Percentiles rank a stretch among this genome's conserved stretches.
These are phyloP conservation scores for Aspergillus thermomutatus DNA, from an alignment of 2,329 filamentous ascomycete species.

Conservation along the genomic window DNA sequence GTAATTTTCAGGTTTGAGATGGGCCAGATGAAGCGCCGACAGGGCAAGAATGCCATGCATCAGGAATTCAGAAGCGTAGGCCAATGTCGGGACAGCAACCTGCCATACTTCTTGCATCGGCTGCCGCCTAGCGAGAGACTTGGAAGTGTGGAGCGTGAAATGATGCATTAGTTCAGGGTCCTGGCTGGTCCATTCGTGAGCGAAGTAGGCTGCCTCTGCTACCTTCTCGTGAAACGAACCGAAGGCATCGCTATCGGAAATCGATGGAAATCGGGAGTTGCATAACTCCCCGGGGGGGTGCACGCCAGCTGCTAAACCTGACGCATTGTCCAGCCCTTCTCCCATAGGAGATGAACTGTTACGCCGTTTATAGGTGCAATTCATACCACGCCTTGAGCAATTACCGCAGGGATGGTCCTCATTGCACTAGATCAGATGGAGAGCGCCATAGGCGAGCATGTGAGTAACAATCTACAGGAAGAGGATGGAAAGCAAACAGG, in stretches of 20 bases:
- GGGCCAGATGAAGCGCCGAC: slow-evolving; percentile 9
- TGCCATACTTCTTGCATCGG: slow-evolving; percentile 12
- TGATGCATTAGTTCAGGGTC: slow-evolving; percentile 7
- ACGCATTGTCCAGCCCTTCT: background rate
- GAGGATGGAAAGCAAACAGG: background rate
- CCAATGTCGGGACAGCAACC: slow-evolving; percentile 6
- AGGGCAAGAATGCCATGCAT: slow-evolving; percentile 12
- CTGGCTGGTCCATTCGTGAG: background rate
- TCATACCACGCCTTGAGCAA: background rate
- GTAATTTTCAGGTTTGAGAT: slow-evolving; percentile 13
- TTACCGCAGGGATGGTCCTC: background rate
- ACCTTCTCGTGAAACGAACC: background rate
- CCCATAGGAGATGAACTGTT: background rate
- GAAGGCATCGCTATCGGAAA: background rate
- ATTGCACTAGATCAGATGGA: background rate
- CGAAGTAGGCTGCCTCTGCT: background rate
- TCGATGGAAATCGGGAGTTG: background rate
- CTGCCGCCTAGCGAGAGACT: background rate
- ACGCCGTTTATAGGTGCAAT: background rate
- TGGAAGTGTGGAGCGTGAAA: slow-evolving; percentile 6
- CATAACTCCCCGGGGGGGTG: background rate
- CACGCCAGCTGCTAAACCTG: background rate
- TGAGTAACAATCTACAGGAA: background rate
- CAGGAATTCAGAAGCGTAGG: slow-evolving; percentile 9
- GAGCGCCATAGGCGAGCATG: background rate